Conservation (phyloP, 1,139 yeast species). For the Trichomonascaceae sp. region DNA sequence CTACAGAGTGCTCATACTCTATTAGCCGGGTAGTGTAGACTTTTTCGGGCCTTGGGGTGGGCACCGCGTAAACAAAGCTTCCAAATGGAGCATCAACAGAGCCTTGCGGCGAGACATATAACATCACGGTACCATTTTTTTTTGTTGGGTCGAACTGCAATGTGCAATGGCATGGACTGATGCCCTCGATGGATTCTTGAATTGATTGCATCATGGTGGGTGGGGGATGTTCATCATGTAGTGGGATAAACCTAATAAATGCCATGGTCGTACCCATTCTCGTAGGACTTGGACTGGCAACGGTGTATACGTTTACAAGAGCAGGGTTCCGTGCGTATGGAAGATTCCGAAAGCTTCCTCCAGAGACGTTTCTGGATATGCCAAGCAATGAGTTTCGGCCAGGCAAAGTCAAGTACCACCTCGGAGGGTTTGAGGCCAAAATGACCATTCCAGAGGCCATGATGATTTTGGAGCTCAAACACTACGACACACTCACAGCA, state of each 20-base stretch:
- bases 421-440: constrained; percentile 24
- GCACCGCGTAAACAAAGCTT: not conserved
- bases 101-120: too few species aligned
- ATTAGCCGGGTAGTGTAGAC: not conserved
- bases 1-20: not conserved
- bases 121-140: too few species aligned
- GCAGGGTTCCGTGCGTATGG: constrained; percentile 24
- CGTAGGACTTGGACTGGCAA: constrained; percentile 16
- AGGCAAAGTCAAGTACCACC: constrained; percentile 11
- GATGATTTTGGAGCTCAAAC: constrained; percentile 21
- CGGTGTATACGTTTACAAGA: constrained; percentile 16
- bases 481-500: constrained; percentile 11
- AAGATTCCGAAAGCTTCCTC: constrained; percentile 20
- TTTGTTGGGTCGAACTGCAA: too few species aligned
- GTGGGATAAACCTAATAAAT: too few species aligned
- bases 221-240: too few species aligned
- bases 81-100: not conserved
- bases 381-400: constrained; percentile 4
- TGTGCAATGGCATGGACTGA: too few species aligned
- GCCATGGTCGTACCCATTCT: constrained; percentile 12
- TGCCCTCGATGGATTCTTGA: too few species aligned
- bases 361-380: constrained; percentile 20
- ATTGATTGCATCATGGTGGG: too few species aligned
- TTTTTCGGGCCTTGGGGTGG: not conserved
- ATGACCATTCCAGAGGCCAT: constrained; percentile 27